phyloP scores from a whole-genome alignment of 495 filamentous ascomycete species.

The Thermothielavioides terrestris region DNA sequence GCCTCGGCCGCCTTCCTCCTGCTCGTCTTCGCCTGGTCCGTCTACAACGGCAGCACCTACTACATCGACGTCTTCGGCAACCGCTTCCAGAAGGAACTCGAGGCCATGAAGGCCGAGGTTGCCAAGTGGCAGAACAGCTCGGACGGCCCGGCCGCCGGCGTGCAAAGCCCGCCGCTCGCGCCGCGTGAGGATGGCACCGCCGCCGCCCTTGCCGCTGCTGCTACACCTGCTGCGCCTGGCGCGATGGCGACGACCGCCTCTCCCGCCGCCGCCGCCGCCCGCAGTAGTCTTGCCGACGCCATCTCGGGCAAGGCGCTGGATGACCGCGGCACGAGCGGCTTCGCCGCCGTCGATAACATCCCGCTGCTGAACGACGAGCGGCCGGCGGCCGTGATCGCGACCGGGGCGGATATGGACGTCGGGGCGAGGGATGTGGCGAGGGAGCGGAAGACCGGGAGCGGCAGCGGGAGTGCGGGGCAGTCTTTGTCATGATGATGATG shows the following conservation, averaged over 20 bases:
- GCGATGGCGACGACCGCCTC: no score
- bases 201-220: not conserved
- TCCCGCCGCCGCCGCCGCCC: no score
- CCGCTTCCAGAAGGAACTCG: conserved; percentile 92
- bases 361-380: conserved; percentile 45
- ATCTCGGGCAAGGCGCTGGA: conserved; percentile 7
- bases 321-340: conserved; percentile 1
- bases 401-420: conserved; percentile 38
- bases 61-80: conserved; percentile 98
- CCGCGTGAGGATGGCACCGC: conserved; percentile 20
- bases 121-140: conserved; percentile 70
- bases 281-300: conserved; percentile 18
- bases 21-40: conserved; percentile 76
- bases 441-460: conserved; percentile 29
- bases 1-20: conserved; percentile 67
- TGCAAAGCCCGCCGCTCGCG: conserved; percentile 33
- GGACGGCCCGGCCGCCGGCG: conserved; percentile 23
- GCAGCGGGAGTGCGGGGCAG: not conserved
- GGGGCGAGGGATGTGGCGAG: conserved; percentile 33
- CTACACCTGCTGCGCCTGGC: no score
- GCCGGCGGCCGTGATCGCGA: conserved; percentile 21
- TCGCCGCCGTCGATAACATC: conserved; percentile 45
- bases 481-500: conserved; percentile 1
- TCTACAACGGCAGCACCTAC: conserved; percentile 92
- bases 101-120: conserved; percentile 81